Base-by-base conservation (phyloP, 140 eudicot species). In the Senecio squalidus region DNA sequence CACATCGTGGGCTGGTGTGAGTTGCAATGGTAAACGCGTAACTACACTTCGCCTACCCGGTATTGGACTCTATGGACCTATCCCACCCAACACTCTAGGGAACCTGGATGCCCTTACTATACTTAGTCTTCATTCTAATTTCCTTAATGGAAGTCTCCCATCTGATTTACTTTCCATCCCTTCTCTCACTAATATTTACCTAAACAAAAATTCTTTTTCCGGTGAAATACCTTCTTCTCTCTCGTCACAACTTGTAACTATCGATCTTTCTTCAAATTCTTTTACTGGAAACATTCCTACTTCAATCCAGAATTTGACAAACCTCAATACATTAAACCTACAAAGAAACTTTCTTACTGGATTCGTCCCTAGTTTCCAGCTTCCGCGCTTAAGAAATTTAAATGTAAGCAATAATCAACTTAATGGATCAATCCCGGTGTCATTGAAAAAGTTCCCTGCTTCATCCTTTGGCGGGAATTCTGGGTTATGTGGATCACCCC, bases 221-320 rank as follows among this genome's bases (percentile, higher is more conserved):
- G 97, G 97, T 9, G 66, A 64, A 24, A 82, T 89, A 45, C 97
- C 97, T 25, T 78, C 93, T n/a, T 62, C 77, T 0, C 34, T 82
- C 13, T 85, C 95, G 47, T 55, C 83, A 21, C 76, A 77, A 48
- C 75, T 89, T 46, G 64, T 51, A 39, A 58, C 74, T 3, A 25
- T 89, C 24, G 95, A 89, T 61, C 83, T 89, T 44, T 85, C 97
- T 48, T 85, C 82, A 58, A 89, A 89, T 67, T 85, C 93, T 20
- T 74, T 89, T 29, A 66, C 82, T 0, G 97, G 97, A 15, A 64
- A 55, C 51, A 80, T 89, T 65, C 97, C 97, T 6, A 20, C 9
- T 6, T 30, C 86, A 2, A 28, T 85, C 59, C 79, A 82, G 13
- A 89, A 85, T 45, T 34, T 82, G 54, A 82, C 79, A n/a, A 27